A percentile compares a stretch with the other conserved stretches of the same genome.
Conservation (phyloP, 345 rosid genomes). For the Diplotaxis tenuifolia region DNA sequence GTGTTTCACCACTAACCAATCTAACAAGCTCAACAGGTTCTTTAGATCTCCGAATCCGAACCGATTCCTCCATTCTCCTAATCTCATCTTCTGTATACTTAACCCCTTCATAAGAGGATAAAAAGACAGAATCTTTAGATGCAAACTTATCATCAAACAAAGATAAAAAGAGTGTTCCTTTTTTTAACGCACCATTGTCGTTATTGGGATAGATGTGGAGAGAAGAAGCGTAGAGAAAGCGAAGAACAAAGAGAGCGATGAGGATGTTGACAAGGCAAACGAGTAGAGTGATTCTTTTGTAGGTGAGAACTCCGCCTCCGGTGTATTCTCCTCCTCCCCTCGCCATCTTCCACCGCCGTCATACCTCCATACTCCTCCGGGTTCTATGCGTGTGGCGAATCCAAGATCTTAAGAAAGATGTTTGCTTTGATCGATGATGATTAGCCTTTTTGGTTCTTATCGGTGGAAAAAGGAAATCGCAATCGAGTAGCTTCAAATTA, state of each 20-base stretch:
- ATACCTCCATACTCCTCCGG: constrained; percentile 45
- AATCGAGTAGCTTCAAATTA: background rate
- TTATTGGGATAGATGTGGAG: constrained; percentile 60
- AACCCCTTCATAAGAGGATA: constrained; percentile 44
- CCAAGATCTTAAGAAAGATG: constrained; percentile 16
- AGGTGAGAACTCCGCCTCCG: constrained; percentile 51
- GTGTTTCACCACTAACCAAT: constrained; percentile 45
- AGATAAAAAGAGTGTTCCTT: background rate
- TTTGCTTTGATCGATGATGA: constrained; percentile 14
- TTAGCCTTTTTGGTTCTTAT: background rate
- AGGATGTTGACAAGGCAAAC: constrained; percentile 88
- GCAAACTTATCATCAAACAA: background rate
- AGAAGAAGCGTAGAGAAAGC: constrained; percentile 78
- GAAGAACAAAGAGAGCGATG: constrained; percentile 88
- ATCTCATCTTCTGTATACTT: constrained; percentile 82
- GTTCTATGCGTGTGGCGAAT: background rate
- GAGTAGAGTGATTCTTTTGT: constrained; percentile 71
- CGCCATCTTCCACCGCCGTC: constrained; percentile 55
- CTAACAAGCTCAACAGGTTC: constrained; percentile 60
- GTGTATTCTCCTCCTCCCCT: constrained; percentile 57
- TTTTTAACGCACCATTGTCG: constrained; percentile 37
- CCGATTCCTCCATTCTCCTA: constrained; percentile 83
- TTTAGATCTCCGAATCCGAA: constrained; percentile 74
- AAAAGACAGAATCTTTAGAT: constrained; percentile 9
- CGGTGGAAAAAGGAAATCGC: constrained; percentile 20